These are phyloP conservation scores for Wickerhamiella sergipiensis DNA, from an alignment of 805 yeast species.

Conservation along the genomic window DNA sequence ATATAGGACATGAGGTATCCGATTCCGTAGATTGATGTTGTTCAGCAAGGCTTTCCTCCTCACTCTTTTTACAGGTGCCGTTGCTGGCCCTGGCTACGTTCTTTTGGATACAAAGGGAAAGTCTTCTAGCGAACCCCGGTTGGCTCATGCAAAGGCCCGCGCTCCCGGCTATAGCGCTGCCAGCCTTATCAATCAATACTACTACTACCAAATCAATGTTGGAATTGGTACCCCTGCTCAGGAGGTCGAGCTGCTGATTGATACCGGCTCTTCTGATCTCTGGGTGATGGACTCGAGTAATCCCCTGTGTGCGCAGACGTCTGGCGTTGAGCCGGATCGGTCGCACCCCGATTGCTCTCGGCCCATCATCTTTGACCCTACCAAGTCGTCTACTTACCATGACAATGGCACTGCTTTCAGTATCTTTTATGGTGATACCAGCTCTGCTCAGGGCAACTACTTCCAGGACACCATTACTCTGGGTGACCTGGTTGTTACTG, in stretches of 20 bases:
- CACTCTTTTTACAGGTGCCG: not conserved
- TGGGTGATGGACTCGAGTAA: slow-evolving; percentile 32
- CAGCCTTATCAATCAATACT: slow-evolving; percentile 8
- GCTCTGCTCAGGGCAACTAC: slow-evolving; percentile 38
- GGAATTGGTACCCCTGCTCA: slow-evolving; percentile 42
- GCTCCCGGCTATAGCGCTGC: not conserved
- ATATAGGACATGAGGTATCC: not conserved
- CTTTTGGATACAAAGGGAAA: not conserved
- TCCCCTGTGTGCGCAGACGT: slow-evolving; percentile 8
- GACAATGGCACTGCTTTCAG: slow-evolving; percentile 11
- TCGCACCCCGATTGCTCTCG: slow-evolving; percentile 11
- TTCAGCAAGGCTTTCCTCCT: not conserved
- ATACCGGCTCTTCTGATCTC: slow-evolving; percentile 61
- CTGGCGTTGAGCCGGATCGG: not conserved
- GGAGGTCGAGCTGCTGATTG: slow-evolving; percentile 39
- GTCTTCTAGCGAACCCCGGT: not conserved
- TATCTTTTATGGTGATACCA: slow-evolving; percentile 29
- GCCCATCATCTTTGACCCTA: slow-evolving; percentile 19
- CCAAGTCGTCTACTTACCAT: slow-evolving; percentile 20
- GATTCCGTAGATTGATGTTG: not conserved
- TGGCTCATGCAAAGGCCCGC: not conserved
- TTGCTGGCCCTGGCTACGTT: not conserved
- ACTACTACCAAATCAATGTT: slow-evolving; percentile 18
- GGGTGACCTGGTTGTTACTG: slow-evolving; percentile 33
- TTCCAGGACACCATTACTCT: slow-evolving; percentile 38